Evolutionary conservation across 352 stramenopile species (phyloP).

Genomic region (Globisporangium alternatum): DNA sequence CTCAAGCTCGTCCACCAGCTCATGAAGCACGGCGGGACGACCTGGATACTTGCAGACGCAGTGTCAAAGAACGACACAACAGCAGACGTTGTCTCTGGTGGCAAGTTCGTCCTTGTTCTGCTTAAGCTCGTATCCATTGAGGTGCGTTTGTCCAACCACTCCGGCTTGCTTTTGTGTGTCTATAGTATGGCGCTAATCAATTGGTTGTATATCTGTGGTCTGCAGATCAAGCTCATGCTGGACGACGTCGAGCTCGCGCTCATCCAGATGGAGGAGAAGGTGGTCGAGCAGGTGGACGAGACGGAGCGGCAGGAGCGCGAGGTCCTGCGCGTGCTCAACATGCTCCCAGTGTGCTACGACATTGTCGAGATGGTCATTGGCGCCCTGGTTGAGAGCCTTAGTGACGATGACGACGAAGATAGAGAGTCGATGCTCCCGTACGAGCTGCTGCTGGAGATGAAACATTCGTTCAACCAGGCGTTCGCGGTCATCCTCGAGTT

Average conservation of each 20-base stretch:
- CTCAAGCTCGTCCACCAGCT: constrained; percentile 56
- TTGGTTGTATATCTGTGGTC: neutral
- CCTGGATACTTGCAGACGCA: constrained; percentile 64
- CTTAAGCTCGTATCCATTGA: constrained; percentile 81
- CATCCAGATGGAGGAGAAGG: constrained; percentile 62
- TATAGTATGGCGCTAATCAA: neutral
- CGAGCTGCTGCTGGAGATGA: constrained; percentile 71
- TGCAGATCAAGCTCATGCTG: constrained; percentile 81
- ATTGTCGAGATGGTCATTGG: constrained; percentile 72
- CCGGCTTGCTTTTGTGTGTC: neutral
- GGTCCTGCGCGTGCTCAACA: constrained; percentile 45
- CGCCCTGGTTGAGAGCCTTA: constrained; percentile 48
- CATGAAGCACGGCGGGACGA: constrained; percentile 52
- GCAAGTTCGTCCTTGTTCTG: constrained; percentile 75
- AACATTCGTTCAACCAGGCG: constrained; percentile 60
- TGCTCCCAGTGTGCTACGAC: constrained; percentile 77
- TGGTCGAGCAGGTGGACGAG: constrained; percentile 47
- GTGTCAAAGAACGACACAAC: constrained; percentile 21
- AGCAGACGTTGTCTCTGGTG: constrained; percentile 46
- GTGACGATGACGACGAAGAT: constrained; percentile 13
- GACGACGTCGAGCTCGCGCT: constrained; percentile 76
- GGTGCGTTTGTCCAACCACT: constrained; percentile 24
- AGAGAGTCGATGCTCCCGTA: constrained; percentile 51
- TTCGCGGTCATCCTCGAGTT: constrained; percentile 75
- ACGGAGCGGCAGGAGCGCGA: constrained; percentile 42